phyloP scores from a whole-genome alignment of 495 filamentous ascomycete species.

The Umbilicaria muhlenbergii region DNA sequence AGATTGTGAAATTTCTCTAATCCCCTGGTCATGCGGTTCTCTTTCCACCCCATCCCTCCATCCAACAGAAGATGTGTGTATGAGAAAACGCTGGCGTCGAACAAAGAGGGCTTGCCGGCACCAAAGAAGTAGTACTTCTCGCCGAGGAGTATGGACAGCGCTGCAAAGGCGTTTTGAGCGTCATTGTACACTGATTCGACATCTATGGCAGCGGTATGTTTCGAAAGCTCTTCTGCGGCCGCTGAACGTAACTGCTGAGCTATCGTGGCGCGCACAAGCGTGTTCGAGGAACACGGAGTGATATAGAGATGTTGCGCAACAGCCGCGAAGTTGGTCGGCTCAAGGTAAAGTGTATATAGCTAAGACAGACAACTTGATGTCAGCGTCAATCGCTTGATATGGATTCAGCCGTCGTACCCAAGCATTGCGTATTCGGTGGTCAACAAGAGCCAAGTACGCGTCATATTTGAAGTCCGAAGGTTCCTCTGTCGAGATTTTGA shows the following conservation, averaged over 20 bases:
- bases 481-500: conserved; percentile 32
- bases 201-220: conserved; percentile 44
- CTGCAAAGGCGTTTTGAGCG: conserved; percentile 55
- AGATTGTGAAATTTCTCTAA: conserved; percentile 29
- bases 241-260: conserved; percentile 51
- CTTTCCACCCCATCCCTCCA: conserved; percentile 40
- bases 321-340: conserved; percentile 41
- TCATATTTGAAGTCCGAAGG: conserved; percentile 46
- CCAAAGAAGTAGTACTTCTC: conserved; percentile 54
- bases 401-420: conserved; percentile 40
- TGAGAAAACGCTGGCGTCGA: conserved; percentile 80
- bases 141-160: conserved; percentile 54
- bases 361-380: conserved; percentile 15
- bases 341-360: conserved; percentile 70
- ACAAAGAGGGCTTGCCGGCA: conserved; percentile 43
- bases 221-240: conserved; percentile 56
- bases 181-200: conserved; percentile 46
- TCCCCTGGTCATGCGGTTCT: conserved; percentile 24
- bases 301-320: conserved; percentile 60
- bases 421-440: conserved; percentile 65
- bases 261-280: conserved; percentile 44
- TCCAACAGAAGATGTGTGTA: conserved; percentile 76
- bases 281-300: conserved; percentile 40
- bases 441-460: conserved; percentile 70
- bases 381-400: neutral